A percentile compares a stretch with the other conserved stretches of the same genome.
These are phyloP conservation scores for Butyriboletus loyo DNA, from an alignment of 768 basidiomycete species.

Conservation along the genomic window DNA sequence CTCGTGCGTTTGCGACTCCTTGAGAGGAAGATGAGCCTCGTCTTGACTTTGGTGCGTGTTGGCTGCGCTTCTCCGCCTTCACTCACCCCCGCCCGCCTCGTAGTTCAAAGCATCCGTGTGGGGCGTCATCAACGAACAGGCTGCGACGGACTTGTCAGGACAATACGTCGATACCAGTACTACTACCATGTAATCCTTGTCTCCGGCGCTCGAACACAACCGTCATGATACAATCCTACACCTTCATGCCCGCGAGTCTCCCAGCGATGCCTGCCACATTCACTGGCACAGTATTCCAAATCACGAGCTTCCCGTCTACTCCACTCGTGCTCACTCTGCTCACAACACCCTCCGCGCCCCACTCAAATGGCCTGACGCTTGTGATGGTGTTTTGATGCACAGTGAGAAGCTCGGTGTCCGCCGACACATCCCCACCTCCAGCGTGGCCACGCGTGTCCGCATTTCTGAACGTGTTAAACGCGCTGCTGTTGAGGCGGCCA, in stretches of 20 bases:
- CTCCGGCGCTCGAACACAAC: neutral
- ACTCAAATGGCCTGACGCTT: conserved; percentile 74
- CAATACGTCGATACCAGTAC: conserved; percentile 17
- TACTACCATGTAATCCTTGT: conserved; percentile 10
- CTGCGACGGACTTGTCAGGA: conserved; percentile 24
- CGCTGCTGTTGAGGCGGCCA: conserved; percentile 86
- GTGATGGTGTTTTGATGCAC: conserved; percentile 99
- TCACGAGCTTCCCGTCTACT: conserved; percentile 88
- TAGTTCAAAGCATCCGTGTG: conserved; percentile 97
- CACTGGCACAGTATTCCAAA: conserved; percentile 79
- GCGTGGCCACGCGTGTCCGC: conserved; percentile 74
- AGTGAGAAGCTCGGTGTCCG: conserved; percentile 78
- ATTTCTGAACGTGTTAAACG: conserved; percentile 90
- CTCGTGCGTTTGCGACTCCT: conserved; percentile 73
- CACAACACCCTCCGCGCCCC: conserved; percentile 50
- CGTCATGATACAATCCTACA: conserved; percentile 20
- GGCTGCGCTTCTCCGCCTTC: neutral
- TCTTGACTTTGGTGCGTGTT: conserved; percentile 75
- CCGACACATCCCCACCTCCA: conserved; percentile 31
- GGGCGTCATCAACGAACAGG: conserved; percentile 86
- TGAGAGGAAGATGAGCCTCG: conserved; percentile 94
- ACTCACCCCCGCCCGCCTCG: neutral
- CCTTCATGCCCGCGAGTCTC: conserved; percentile 48
- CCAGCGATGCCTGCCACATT: conserved; percentile 41
- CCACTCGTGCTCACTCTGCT: conserved; percentile 85